Evolutionary conservation across 169 alveolate species (phyloP).

Genomic region (Plasmodium inui): DNA sequence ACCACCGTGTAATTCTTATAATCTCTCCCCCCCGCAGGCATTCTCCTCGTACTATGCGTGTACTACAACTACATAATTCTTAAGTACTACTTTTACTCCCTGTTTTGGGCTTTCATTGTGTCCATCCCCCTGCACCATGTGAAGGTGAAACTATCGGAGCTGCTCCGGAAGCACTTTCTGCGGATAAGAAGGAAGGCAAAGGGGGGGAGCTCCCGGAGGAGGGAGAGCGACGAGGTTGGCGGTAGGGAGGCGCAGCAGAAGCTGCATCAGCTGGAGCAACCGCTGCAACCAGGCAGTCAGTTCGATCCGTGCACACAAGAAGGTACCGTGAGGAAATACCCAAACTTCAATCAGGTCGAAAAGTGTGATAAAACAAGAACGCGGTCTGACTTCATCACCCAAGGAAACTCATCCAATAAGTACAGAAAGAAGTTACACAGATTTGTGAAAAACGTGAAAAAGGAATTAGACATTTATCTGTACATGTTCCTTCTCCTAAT

Average conservation of each 20-base stretch:
- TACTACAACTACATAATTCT: constrained; percentile 79
- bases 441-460: constrained; percentile 12
- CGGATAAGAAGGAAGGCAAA: constrained; percentile 7
- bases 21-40: constrained; percentile 17
- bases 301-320: background rate
- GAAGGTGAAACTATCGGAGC: constrained; percentile 40
- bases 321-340: background rate
- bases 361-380: background rate
- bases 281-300: background rate
- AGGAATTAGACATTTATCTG: constrained; percentile 37
- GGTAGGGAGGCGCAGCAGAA: background rate
- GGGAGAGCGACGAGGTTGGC: background rate
- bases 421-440: constrained; percentile 16
- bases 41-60: constrained; percentile 69
- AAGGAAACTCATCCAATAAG: background rate
- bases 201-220: background rate
- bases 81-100: constrained; percentile 75
- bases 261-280: background rate
- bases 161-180: constrained; percentile 20
- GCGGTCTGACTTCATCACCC: background rate
- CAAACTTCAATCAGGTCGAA: background rate
- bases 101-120: constrained; percentile 81
- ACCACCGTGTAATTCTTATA: background rate
- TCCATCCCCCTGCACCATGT: constrained; percentile 79
- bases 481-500: constrained; percentile 30